phyloP scores from a whole-genome alignment of 331 rosid genomes.

The Malus hybrid region DNA sequence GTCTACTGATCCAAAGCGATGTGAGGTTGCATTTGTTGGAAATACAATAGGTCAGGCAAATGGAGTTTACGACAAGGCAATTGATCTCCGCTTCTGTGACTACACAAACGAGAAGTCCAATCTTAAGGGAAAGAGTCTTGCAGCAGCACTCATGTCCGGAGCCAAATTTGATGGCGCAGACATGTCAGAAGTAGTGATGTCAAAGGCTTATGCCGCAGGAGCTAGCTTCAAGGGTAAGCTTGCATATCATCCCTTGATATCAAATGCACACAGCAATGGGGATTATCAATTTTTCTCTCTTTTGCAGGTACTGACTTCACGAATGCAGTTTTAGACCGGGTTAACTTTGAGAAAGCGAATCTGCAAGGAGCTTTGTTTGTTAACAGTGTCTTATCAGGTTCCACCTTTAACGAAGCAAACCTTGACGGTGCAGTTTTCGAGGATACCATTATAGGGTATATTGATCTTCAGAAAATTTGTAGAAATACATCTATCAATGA shows the following conservation, averaged over 20 bases:
- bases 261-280: neutral
- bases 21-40: conserved; percentile 85
- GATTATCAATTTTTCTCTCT: neutral
- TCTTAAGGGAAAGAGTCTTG: conserved; percentile 83
- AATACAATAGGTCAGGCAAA: conserved; percentile 96
- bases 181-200: conserved; percentile 95
- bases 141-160: conserved; percentile 94
- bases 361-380: conserved; percentile 77
- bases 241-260: neutral
- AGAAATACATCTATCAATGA: conserved; percentile 45
- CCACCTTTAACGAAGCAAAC: conserved; percentile 73
- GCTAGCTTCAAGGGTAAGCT: conserved; percentile 80
- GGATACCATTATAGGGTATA: conserved; percentile 90
- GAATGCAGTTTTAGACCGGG: conserved; percentile 86
- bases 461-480: conserved; percentile 90
- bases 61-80: conserved; percentile 87
- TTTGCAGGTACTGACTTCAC: conserved; percentile 78
- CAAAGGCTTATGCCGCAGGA: conserved; percentile 88
- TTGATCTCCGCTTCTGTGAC: conserved; percentile 89
- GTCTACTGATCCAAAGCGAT: conserved; percentile 80
- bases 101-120: conserved; percentile 72
- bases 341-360: conserved; percentile 82
- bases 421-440: conserved; percentile 71
- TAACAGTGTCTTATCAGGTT: conserved; percentile 80
- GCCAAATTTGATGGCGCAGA: conserved; percentile 98